Evolutionary conservation across 352 stramenopile genomes (phyloP), one percentile per base, ranked within the genome.

Genomic region (Blastocystis sp.): DNA sequence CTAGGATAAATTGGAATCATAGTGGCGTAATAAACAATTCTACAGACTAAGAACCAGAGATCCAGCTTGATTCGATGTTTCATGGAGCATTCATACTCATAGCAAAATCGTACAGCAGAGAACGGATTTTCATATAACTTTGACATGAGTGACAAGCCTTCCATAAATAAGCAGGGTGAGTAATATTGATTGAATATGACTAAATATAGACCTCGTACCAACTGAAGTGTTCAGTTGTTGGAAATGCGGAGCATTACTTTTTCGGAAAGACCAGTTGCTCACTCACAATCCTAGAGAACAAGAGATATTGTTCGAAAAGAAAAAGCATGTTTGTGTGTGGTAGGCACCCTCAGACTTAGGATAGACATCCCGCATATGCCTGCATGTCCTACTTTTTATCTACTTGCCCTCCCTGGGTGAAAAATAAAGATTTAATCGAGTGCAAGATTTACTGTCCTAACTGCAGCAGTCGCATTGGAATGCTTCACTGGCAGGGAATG

Each of bases 371-470:
- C 15, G 77, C 66, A 47, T 61, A 79, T 45, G 37, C 41, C 18
- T 88, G 77, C 56, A 20, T 79, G 43, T 88, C 77, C 20, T 88
- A 88, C 70, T 88, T 88, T 53, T 29, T 88, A 39, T 50, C 43
- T 20, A 41, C 62, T 26, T 79, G 62, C 70, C 77, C 77, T 1
- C 62, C 62, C 3, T 88, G 77, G 77, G 62, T 76, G 15, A 76
- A 76, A 13, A 13, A 79, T 7, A n/a, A 63, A 23, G 77, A 88
- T 26, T 47, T 76, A 43, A 45, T 88, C 9, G 77, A 88, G 55
- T 73, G 37, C 23, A 88, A 88, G 66, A 88, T 88, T 18, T 88
- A 88, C 29, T 88, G 77, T 55, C 77, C 77, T 11, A 77, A 77
- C 63, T 88, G 77, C 47, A 53, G 26, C 18, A 53, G n/a, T 11